A percentile compares a stretch with the other conserved stretches of the same genome.
Evolutionary conservation across 192 early-diverging fungal species (phyloP).

Genomic region (Ambispora gerdemannii): DNA sequence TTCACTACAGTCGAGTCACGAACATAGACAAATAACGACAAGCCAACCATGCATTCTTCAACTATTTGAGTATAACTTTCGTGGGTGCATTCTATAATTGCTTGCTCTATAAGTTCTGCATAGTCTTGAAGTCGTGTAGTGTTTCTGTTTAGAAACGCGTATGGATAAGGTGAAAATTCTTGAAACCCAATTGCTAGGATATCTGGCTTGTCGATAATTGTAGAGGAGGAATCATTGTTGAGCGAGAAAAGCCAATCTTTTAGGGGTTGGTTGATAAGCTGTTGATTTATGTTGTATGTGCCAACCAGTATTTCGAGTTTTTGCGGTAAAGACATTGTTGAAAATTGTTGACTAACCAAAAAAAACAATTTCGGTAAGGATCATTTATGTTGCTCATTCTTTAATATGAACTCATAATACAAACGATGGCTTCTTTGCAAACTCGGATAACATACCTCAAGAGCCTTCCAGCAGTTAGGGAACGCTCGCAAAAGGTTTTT

Average conservation of each 20-base stretch:
- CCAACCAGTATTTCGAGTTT: conserved; percentile 36
- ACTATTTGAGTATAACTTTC: conserved; percentile 37
- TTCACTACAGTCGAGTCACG: conserved; percentile 35
- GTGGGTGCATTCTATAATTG: conserved; percentile 32
- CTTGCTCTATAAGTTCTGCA: conserved; percentile 32
- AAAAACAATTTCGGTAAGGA: too few relatives aligned
- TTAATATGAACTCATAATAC: too few relatives aligned
- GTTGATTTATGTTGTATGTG: conserved; percentile 43
- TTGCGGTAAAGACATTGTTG: too few relatives aligned
- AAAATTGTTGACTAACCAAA: too few relatives aligned
- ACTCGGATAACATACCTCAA: conserved; percentile 51
- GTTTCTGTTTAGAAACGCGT: conserved; percentile 37
- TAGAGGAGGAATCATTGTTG: conserved; percentile 14
- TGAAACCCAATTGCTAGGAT: conserved; percentile 46
- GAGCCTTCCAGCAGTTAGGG: conserved; percentile 74
- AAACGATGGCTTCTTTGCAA: too few relatives aligned
- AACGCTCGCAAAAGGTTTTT: conserved; percentile 61
- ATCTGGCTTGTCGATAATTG: conserved; percentile 37
- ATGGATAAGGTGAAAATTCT: conserved; percentile 39
- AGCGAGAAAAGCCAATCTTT: conserved; percentile 40
- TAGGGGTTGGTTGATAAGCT: conserved; percentile 37
- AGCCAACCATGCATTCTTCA: conserved; percentile 32
- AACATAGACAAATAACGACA: conserved; percentile 39
- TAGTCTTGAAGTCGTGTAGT: conserved; percentile 28
- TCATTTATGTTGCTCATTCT: too few relatives aligned